Conservation (phyloP, 2,329 filamentous ascomycete species). For the Trichophyton verrucosum region DNA sequence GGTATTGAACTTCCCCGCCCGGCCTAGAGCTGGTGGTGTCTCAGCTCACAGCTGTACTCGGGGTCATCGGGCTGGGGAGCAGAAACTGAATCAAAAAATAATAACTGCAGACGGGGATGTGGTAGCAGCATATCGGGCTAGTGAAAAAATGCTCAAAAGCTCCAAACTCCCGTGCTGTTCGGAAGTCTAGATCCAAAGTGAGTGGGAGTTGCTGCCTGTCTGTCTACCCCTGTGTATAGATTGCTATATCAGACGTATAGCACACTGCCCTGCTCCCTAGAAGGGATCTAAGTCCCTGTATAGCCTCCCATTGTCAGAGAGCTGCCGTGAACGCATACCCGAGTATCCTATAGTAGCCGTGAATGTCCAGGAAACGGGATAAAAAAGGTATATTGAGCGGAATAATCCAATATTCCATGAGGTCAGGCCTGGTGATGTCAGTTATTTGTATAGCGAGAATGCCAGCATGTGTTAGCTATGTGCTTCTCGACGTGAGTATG, state of each 20-base stretch:
- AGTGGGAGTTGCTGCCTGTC: background rate
- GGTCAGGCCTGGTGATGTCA: background rate
- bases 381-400: background rate
- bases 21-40: background rate
- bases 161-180: too few species aligned
- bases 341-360: background rate
- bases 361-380: background rate
- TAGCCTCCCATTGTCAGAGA: background rate
- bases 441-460: too few species aligned
- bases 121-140: too few species aligned
- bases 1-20: background rate
- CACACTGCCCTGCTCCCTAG: background rate
- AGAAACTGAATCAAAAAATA: too few species aligned
- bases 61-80: too few species aligned
- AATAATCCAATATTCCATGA: background rate
- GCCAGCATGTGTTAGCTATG: too few species aligned
- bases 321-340: background rate
- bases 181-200: too few species aligned
- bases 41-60: too few species aligned
- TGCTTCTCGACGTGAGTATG: too few species aligned
- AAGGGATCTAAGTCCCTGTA: background rate
- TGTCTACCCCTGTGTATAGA: background rate
- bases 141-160: too few species aligned
- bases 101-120: too few species aligned
- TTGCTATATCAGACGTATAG: background rate